phyloP scores from a whole-genome alignment of 2,329 filamentous ascomycete genomes.

The Aspergillus terreus region DNA sequence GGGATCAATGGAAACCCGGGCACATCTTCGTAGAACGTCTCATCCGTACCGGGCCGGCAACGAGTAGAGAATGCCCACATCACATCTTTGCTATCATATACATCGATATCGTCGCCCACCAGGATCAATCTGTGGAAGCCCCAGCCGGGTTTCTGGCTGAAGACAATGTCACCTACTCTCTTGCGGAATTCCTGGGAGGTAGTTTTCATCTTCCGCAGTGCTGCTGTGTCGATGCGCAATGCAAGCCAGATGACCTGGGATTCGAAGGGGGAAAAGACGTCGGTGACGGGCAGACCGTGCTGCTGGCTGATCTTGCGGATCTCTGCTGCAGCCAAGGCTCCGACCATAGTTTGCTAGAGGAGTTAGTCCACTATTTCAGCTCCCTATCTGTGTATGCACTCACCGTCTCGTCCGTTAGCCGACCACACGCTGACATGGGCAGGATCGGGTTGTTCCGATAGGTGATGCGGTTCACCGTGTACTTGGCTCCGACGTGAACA shows the following conservation, averaged over 20 bases:
- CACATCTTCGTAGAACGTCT: constrained; percentile 46
- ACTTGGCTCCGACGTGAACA: constrained; percentile 36
- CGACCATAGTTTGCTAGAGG: constrained; percentile 36
- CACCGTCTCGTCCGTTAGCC: constrained; percentile 45
- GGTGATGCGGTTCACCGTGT: constrained; percentile 47
- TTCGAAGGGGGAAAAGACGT: constrained; percentile 45
- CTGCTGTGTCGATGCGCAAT: constrained; percentile 55
- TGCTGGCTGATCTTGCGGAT: constrained; percentile 36
- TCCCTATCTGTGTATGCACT: constrained; percentile 1
- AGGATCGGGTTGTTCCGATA: constrained; percentile 48
- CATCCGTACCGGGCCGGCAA: constrained; percentile 44
- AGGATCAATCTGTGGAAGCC: constrained; percentile 43
- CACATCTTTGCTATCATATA: constrained; percentile 44
- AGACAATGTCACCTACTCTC: constrained; percentile 42
- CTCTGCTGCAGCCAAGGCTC: constrained; percentile 43
- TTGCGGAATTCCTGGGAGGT: constrained; percentile 38
- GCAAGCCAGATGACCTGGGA: constrained; percentile 49
- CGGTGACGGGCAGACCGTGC: constrained; percentile 41
- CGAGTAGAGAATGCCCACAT: constrained; percentile 50
- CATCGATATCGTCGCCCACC: constrained; percentile 50
- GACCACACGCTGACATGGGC: constrained; percentile 43
- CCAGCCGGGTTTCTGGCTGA: constrained; percentile 40
- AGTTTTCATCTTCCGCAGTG: constrained; percentile 55
- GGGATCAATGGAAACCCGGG: constrained; percentile 44
- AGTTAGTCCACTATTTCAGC: background rate